Conservation (phyloP, 73 alveolate genomes). For the Paramecium caudatum region DNA sequence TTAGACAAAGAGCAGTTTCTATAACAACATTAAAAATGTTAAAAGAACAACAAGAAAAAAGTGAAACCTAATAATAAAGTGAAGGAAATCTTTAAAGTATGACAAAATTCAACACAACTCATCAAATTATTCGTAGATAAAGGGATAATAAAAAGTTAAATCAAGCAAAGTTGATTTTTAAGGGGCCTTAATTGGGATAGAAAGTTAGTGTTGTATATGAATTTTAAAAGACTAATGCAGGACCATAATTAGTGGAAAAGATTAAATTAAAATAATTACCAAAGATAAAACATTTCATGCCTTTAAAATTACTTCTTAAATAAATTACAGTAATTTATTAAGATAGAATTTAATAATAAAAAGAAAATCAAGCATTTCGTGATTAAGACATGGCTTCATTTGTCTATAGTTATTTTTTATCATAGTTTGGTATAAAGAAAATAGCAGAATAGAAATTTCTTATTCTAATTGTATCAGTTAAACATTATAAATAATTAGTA, state of each 20-base stretch:
- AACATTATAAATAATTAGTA: constrained; percentile 56
- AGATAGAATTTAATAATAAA: constrained; percentile 44
- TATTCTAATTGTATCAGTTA: constrained; percentile 68
- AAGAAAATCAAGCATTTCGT: not conserved
- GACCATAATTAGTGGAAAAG: constrained; percentile 59
- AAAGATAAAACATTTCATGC: constrained; percentile 54
- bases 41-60: constrained; percentile 1
- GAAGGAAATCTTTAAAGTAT: not conserved
- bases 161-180: constrained; percentile 26
- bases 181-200: constrained; percentile 68
- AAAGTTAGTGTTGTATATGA: constrained; percentile 47
- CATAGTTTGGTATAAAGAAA: constrained; percentile 72
- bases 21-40: not conserved
- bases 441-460: constrained; percentile 74
- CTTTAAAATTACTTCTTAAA: constrained; percentile 54
- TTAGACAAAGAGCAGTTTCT: constrained; percentile 33
- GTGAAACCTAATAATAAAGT: not conserved
- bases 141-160: constrained; percentile 6
- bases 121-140: not conserved
- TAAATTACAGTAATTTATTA: constrained; percentile 45
- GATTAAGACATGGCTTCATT: constrained; percentile 69
- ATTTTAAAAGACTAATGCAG: constrained; percentile 53
- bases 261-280: constrained; percentile 59
- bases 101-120: constrained; percentile 3
- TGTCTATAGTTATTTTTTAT: constrained; percentile 57